phyloP scores from a whole-genome alignment of 176 grass and related monocot species.

The Aegilops sharonensis region DNA sequence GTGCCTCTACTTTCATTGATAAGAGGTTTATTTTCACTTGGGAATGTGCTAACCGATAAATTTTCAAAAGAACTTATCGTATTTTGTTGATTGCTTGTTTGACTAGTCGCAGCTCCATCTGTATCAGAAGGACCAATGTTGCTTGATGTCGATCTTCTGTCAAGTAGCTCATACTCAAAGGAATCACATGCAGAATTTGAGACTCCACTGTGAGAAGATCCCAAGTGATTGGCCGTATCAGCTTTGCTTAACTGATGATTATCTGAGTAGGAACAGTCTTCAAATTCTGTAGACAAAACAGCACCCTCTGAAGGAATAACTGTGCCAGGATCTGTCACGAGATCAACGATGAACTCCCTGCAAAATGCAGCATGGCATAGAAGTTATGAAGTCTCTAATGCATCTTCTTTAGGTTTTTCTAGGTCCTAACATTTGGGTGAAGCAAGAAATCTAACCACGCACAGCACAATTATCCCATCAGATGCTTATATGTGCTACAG shows the following conservation, averaged over 20 bases:
- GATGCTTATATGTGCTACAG: constrained; percentile 8
- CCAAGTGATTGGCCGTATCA: constrained; percentile 33
- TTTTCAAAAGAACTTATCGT: constrained; percentile 40
- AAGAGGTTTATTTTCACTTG: constrained; percentile 36
- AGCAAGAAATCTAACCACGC: not conserved
- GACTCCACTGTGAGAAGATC: constrained; percentile 44
- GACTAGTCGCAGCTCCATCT: constrained; percentile 36
- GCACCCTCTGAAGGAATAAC: constrained; percentile 86
- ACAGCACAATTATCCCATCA: not conserved
- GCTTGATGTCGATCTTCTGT: constrained; percentile 45
- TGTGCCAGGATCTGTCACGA: constrained; percentile 84
- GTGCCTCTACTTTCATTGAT: constrained; percentile 21
- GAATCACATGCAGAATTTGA: constrained; percentile 49
- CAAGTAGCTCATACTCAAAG: constrained; percentile 45
- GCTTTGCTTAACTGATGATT: constrained; percentile 43
- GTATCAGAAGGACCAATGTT: constrained; percentile 45
- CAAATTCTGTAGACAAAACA: constrained; percentile 50
- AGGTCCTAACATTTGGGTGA: constrained; percentile 7
- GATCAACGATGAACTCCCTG: constrained; percentile 98
- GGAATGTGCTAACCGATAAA: constrained; percentile 47
- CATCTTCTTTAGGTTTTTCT: not conserved
- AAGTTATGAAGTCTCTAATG: constrained; percentile 30
- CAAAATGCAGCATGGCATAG: constrained; percentile 27
- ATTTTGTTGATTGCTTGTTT: constrained; percentile 52
- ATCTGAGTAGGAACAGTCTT: constrained; percentile 48